Evolutionary conservation across 2,329 filamentous ascomycete genomes (phyloP), one percentile per base, ranked within the genome.

Genomic region (Fusarium anthophilum): DNA sequence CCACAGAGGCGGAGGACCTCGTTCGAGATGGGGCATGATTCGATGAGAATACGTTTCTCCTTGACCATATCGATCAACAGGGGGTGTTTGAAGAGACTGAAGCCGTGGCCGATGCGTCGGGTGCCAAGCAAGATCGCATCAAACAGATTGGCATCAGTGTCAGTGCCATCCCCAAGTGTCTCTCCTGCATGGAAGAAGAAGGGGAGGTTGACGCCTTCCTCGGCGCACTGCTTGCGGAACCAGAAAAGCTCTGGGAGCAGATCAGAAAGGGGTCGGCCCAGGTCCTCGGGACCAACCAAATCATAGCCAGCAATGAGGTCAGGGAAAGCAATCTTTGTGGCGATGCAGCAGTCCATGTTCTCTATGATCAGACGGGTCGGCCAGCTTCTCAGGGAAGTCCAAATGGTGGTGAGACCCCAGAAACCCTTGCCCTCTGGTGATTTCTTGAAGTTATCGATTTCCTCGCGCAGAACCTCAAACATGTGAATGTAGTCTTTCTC

Each of bases 101-200:
- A 96, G 4, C 91, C 95, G 80, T 98, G 95, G 2, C 96, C 96
- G 70, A 99, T 97, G 67, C 96, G 90, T 60, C 96, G 87, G 1
- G 95, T 96, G 6, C 95, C 95, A 11, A 98, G 88, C 14, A 98
- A 85, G 20, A 98, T 88, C 2, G 95, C 95, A 80, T 98, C 95
- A 80, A 95, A 98, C 7, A 98, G 88, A 81, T 98, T 98, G 70
- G 84, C 78, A 78, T 98, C 95, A 0, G 93, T 92, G 26, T 86
- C 87, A 75, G 91, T 91, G 35, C 94, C 95, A 70, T 86, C 84
- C 30, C 94, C 94, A 2, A 97, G 89, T 39, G 91, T 94, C 83
- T 98, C 95, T 73, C 95, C 96, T 0, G 96, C 95, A 81, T 98
- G 95, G 85, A 98, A 97, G 86, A 97, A 97, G 85, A 98, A 98